Base-by-base conservation (phyloP, 805 yeast genomes). In the Sugiyamaella valdiviana region DNA sequence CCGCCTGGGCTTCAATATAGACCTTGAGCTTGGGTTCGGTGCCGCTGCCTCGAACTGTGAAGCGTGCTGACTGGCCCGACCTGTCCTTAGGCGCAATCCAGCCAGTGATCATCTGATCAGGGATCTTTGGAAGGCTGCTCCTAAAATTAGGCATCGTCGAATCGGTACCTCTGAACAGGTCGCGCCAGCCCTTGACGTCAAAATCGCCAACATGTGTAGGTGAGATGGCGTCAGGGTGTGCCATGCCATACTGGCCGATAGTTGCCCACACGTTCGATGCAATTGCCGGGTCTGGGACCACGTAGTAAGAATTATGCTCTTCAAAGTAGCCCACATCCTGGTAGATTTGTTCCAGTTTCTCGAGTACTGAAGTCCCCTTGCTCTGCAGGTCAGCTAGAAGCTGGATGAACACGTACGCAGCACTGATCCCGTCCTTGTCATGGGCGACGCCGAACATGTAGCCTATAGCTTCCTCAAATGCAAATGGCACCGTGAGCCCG, bases 21-120 rank as follows among this genome's bases (percentile, higher is more conserved):
- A 91, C 85, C 64, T 91, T 91, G 54, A 91, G 71, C 63, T 91
- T 91, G 2, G 97, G 97, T 64, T 91, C 99, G 0, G 99, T 91
- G 9, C 99, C 99, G 2, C 96, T 87, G 0, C 97, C 97, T 46
- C 99, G 75, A 44, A 86, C 80, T 0, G 98, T 90, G 61, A 90
- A 82, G 32, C 95, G 68, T 1, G 87, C 80, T 17, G 54, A 55
- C 38, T 71, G 76, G 1, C 59, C 64, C 5, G 45, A 51, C 14
- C 54, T 51, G 3, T 51, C 42, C 22, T 45, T 35, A n/a, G 39
- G 32, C 26, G 45, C 20, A 19, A 87, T 66, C 20, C 66, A 64
- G 1, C 76, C 82, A 0, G 96, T 89, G 54, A 91, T 81, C 97
- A 93, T 93, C 57, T 93, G 95, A 0, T 26, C 32, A n/a, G 32